Evolutionary conservation across 305 asterid genomes (phyloP).

Genomic region (Caryopteris hybrid): DNA sequence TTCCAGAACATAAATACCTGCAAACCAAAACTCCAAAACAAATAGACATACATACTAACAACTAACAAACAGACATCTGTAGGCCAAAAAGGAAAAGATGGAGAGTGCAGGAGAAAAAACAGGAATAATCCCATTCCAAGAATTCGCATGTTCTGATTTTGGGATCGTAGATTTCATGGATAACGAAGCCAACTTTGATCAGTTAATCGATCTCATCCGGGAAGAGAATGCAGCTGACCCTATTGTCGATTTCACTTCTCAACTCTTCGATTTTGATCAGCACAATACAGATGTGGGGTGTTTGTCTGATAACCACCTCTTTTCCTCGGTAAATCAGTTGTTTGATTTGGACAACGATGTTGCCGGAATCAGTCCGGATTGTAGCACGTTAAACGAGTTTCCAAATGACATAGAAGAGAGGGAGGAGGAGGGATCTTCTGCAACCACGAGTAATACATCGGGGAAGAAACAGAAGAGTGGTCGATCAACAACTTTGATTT

Average conservation of each 20-base stretch:
- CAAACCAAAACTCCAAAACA: no score
- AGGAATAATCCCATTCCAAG: conserved; percentile 6
- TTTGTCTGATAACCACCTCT: background rate
- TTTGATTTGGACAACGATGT: conserved; percentile 17
- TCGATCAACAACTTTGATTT: conserved; percentile 56
- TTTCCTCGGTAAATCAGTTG: conserved; percentile 17
- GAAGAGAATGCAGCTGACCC: conserved; percentile 16
- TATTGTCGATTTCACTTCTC: background rate
- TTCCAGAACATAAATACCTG: no score
- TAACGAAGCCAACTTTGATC: conserved; percentile 24
- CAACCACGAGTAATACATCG: conserved; percentile 12
- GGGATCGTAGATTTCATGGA: conserved; percentile 33
- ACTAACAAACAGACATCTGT: background rate
- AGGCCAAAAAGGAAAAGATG: background rate
- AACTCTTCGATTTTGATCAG: conserved; percentile 6
- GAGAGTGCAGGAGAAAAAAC: conserved; percentile 11
- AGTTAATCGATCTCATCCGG: conserved; percentile 28
- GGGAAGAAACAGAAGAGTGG: conserved; percentile 37
- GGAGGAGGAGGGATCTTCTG: conserved; percentile 33
- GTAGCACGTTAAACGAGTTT: background rate
- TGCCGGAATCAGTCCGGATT: background rate
- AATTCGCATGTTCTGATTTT: conserved; percentile 15
- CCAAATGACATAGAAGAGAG: conserved; percentile 15
- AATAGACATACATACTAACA: background rate
- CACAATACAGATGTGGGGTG: background rate